These are phyloP conservation scores for Colletotrichum orbiculare DNA, from an alignment of 2,329 filamentous ascomycete genomes.

Conservation along the genomic window DNA sequence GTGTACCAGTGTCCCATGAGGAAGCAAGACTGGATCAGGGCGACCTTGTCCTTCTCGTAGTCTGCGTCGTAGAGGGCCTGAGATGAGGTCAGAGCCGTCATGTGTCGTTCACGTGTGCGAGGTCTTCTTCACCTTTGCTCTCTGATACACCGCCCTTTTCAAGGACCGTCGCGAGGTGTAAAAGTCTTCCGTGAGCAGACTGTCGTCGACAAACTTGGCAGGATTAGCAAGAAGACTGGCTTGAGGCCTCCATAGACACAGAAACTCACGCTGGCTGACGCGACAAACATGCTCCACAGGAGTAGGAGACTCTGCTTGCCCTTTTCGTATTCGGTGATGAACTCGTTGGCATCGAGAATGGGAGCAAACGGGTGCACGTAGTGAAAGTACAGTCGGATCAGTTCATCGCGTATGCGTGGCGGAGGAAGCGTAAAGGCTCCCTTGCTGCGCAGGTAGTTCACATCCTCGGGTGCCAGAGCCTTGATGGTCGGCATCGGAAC, in stretches of 20 bases:
- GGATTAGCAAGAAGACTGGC: not conserved
- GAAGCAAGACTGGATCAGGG: conserved; percentile 54
- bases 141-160: conserved; percentile 50
- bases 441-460: conserved; percentile 33
- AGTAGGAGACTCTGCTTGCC: conserved; percentile 38
- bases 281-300: conserved; percentile 46
- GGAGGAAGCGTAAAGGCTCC: conserved; percentile 38
- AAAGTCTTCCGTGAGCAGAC: conserved; percentile 18
- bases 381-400: conserved; percentile 41
- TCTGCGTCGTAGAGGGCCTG: conserved; percentile 39
- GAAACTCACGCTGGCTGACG: conserved; percentile 44
- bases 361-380: conserved; percentile 42
- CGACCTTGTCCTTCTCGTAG: conserved; percentile 51
- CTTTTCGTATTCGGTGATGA: conserved; percentile 35
- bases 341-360: conserved; percentile 38
- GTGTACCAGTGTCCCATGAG: conserved; percentile 56
- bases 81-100: not conserved
- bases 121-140: conserved; percentile 44
- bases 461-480: conserved; percentile 19
- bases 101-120: not conserved
- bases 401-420: conserved; percentile 25
- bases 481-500: conserved; percentile 30
- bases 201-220: conserved; percentile 19
- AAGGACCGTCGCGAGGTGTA: conserved; percentile 46
- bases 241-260: no score